Evolutionary conservation across 495 filamentous ascomycete genomes (phyloP).

Genomic region (Penicillium odoratum): DNA sequence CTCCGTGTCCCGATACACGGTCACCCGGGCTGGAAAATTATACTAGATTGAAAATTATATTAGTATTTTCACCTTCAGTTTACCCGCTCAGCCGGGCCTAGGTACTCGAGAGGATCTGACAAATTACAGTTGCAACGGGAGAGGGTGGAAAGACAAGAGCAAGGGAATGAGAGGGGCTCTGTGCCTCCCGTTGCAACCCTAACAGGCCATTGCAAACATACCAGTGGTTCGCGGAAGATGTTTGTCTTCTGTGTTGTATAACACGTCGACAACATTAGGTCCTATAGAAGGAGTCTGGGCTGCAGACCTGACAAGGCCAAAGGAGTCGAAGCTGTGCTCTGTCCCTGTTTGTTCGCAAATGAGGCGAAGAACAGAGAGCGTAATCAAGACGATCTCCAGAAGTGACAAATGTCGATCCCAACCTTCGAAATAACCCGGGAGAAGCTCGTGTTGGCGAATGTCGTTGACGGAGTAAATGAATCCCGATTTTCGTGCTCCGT

Average conservation of each 20-base stretch:
- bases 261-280: conserved; percentile 38
- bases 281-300: conserved; percentile 24
- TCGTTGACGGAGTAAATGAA: conserved; percentile 4
- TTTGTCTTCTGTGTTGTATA: conserved; percentile 41
- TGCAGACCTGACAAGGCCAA: conserved; percentile 27
- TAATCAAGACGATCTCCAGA: neutral
- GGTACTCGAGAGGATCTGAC: conserved; percentile 17
- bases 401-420: neutral
- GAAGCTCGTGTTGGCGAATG: neutral
- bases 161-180: conserved; percentile 11
- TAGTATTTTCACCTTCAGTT: conserved; percentile 13
- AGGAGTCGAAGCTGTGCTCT: conserved; percentile 23
- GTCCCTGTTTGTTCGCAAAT: conserved; percentile 9
- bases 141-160: conserved; percentile 9
- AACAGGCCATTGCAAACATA: conserved; percentile 27
- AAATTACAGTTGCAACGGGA: conserved; percentile 12
- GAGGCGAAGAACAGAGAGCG: neutral
- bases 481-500: neutral
- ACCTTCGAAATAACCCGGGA: neutral
- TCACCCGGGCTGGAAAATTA: conserved; percentile 25
- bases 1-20: conserved; percentile 17
- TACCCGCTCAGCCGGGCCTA: conserved; percentile 11
- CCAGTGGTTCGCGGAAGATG: conserved; percentile 40
- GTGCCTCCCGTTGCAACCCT: conserved; percentile 7
- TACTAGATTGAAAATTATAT: conserved; percentile 19